Evolutionary conservation across 2,329 filamentous ascomycete species (phyloP).

Genomic region (Exophiala dermatitidis): DNA sequence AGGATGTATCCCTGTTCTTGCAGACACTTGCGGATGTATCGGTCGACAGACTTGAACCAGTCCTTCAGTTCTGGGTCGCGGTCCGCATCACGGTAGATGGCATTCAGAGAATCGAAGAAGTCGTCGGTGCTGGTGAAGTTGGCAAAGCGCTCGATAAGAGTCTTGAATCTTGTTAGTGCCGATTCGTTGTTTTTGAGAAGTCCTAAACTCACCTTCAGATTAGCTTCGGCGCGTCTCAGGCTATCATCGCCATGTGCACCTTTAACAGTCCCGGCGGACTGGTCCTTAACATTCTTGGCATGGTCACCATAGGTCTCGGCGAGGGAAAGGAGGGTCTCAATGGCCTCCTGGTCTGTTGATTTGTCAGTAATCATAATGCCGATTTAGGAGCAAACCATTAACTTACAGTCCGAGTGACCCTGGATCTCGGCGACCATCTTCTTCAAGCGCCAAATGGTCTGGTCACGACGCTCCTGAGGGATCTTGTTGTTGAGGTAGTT

Average conservation of each 20-base stretch:
- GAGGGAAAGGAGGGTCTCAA: conserved; percentile 74
- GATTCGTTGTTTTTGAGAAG: conserved; percentile 34
- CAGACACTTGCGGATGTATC: conserved; percentile 73
- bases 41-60: conserved; percentile 78
- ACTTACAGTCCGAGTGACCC: conserved; percentile 77
- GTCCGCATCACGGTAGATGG: conserved; percentile 81
- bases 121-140: conserved; percentile 87
- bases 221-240: conserved; percentile 65
- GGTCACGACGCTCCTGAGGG: conserved; percentile 84
- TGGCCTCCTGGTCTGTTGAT: conserved; percentile 65
- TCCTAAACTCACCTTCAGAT: conserved; percentile 59
- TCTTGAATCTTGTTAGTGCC: conserved; percentile 54
- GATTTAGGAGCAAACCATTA: not conserved
- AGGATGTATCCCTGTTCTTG: conserved; percentile 88
- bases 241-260: conserved; percentile 59
- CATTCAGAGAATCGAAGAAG: conserved; percentile 74
- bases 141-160: conserved; percentile 87
- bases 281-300: conserved; percentile 56
- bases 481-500: conserved; percentile 81
- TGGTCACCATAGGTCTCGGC: conserved; percentile 81
- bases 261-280: conserved; percentile 62
- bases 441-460: conserved; percentile 86
- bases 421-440: conserved; percentile 98
- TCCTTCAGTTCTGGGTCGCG: conserved; percentile 74
- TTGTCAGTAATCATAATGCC: conserved; percentile 28